Evolutionary conservation across 257 asterid species (phyloP).

Genomic region (Nicotiana attenuata): DNA sequence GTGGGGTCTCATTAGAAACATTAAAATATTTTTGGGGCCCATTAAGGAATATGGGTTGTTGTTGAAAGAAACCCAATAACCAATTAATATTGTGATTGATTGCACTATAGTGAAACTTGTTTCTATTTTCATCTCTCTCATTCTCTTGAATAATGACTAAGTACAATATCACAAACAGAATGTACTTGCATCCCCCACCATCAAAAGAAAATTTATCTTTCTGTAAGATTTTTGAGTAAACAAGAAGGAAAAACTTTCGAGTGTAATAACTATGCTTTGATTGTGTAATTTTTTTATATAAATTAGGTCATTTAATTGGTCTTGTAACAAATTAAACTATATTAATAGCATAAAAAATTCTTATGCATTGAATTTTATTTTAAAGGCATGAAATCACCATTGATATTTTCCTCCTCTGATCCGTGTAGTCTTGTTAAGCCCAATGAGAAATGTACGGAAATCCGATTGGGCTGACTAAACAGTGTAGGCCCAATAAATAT

Average conservation of each 20-base stretch:
- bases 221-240: background rate
- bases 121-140: background rate
- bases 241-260: background rate
- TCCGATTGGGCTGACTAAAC: background rate
- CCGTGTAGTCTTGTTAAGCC: background rate
- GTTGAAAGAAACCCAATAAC: background rate
- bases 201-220: background rate
- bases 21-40: conserved; percentile 2
- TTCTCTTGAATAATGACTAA: background rate
- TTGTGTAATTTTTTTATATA: too few relatives aligned
- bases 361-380: too few relatives aligned
- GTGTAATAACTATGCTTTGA: background rate
- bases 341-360: too few relatives aligned
- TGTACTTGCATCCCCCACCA: background rate
- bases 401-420: background rate
- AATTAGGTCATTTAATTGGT: too few relatives aligned
- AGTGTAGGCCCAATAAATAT: background rate
- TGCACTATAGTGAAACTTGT: background rate
- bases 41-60: conserved; percentile 2
- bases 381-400: too few relatives aligned
- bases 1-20: background rate
- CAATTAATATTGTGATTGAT: background rate
- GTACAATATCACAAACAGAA: background rate
- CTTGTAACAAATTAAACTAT: too few relatives aligned
- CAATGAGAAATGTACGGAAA: too few relatives aligned